Evolutionary conservation across 371 early-diverging fungal genomes (phyloP).

Genomic region (Thermomucor indicae-seudaticae): DNA sequence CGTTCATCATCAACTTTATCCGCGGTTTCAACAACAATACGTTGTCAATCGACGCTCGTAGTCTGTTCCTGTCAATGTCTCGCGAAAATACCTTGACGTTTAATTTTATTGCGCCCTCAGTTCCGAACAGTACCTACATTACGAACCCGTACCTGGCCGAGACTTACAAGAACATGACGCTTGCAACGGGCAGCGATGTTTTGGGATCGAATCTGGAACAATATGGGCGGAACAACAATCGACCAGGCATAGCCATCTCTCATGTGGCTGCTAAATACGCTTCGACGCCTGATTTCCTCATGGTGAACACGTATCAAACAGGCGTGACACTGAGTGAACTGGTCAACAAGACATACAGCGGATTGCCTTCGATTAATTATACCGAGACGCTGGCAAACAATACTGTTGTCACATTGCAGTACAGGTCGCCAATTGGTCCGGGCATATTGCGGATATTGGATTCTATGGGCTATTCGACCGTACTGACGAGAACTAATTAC

Average conservation of each 20-base stretch:
- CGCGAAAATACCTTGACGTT: conserved; percentile 27
- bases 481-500: conserved; percentile 34
- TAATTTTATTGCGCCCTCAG: conserved; percentile 20
- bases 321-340: conserved; percentile 27
- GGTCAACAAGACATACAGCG: conserved; percentile 17
- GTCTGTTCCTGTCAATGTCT: conserved; percentile 29
- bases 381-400: conserved; percentile 13
- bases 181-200: conserved; percentile 25
- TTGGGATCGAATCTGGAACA: conserved; percentile 12
- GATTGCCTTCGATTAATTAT: conserved; percentile 24
- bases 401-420: conserved; percentile 8
- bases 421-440: conserved; percentile 42
- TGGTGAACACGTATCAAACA: conserved; percentile 21
- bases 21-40: conserved; percentile 22
- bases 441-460: conserved; percentile 42
- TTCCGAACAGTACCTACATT: conserved; percentile 28
- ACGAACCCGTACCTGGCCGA: conserved; percentile 25
- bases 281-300: conserved; percentile 36
- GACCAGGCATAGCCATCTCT: conserved; percentile 38
- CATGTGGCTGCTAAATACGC: conserved; percentile 33
- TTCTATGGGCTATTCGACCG: conserved; percentile 41
- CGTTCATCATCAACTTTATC: conserved; percentile 45
- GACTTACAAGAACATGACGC: conserved; percentile 31
- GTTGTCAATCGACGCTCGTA: conserved; percentile 27
- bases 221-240: conserved; percentile 25